Evolutionary conservation across 257 asterid genomes (phyloP).

Genomic region (Echites panduratus): DNA sequence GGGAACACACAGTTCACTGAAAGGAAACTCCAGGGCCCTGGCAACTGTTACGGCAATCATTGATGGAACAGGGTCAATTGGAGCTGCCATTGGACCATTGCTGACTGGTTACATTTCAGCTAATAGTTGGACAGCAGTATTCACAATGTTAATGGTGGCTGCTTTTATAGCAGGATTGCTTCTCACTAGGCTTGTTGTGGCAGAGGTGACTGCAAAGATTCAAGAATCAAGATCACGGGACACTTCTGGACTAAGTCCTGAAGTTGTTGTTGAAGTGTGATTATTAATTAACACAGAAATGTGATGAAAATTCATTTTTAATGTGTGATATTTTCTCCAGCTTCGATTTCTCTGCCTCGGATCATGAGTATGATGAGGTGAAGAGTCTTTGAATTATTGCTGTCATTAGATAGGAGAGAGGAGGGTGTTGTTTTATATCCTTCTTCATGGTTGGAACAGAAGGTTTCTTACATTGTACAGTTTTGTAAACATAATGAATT

Average conservation of each 20-base stretch:
- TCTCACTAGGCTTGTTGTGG: constrained; percentile 70
- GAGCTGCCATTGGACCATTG: constrained; percentile 94
- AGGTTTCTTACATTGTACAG: constrained; percentile 19
- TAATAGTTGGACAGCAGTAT: constrained; percentile 82
- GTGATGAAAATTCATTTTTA: background rate
- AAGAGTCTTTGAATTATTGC: constrained; percentile 7
- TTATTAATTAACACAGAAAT: background rate
- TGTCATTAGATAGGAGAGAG: background rate
- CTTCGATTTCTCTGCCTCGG: constrained; percentile 7
- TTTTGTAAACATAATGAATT: constrained; percentile 11
- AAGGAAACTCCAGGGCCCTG: constrained; percentile 72
- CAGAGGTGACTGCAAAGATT: constrained; percentile 74
- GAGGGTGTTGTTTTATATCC: constrained; percentile 21
- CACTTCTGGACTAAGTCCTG: constrained; percentile 21
- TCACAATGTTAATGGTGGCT: constrained; percentile 85
- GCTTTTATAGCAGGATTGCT: constrained; percentile 81
- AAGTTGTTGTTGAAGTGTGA: constrained; percentile 45
- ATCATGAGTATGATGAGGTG: constrained; percentile 10
- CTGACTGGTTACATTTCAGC: constrained; percentile 86
- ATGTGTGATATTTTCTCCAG: background rate
- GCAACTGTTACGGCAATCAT: constrained; percentile 96
- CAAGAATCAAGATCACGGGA: constrained; percentile 34
- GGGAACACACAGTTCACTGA: constrained; percentile 92
- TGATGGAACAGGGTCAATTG: constrained; percentile 95
- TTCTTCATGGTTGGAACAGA: constrained; percentile 16